Percentiles rank a stretch among this genome's conserved stretches.
These are phyloP conservation scores for Oryza coarctata DNA, from an alignment of 176 grass and related monocot genomes.

Conservation along the genomic window DNA sequence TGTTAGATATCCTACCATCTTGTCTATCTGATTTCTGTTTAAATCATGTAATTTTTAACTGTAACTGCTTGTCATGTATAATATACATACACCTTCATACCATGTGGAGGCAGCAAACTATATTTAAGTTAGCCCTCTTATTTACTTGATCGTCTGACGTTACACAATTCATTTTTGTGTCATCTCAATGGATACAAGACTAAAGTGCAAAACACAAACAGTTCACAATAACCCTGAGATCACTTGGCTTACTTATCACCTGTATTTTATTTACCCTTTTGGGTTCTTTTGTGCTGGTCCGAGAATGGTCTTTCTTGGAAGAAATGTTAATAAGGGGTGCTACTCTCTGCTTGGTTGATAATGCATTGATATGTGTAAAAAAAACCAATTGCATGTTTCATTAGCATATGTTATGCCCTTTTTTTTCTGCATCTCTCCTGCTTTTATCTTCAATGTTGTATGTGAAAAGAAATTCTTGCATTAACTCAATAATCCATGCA, in stretches of 20 bases:
- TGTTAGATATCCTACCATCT: background rate
- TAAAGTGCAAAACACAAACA: background rate
- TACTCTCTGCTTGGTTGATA: background rate
- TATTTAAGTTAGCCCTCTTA: background rate
- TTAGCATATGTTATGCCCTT: background rate
- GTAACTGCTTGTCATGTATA: background rate
- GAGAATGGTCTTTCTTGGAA: background rate
- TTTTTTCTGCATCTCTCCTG: background rate
- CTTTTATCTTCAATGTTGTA: slow-evolving; percentile 30
- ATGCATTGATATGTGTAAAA: background rate
- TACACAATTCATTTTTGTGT: background rate
- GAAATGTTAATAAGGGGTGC: background rate
- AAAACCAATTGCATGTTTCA: background rate
- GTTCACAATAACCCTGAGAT: background rate
- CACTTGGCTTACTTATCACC: background rate
- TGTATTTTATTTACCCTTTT: background rate
- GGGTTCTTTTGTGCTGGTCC: background rate
- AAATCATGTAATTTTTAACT: background rate
- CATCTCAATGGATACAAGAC: background rate
- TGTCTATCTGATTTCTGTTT: background rate
- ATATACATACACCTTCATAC: background rate
- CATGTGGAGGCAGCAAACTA: background rate
- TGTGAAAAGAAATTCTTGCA: background rate
- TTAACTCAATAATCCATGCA: slow-evolving; percentile 36
- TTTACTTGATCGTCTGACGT: background rate